Evolutionary conservation across 1,284 basidiomycete genomes (phyloP).

Genomic region (Ceraceosorus bombacis): DNA sequence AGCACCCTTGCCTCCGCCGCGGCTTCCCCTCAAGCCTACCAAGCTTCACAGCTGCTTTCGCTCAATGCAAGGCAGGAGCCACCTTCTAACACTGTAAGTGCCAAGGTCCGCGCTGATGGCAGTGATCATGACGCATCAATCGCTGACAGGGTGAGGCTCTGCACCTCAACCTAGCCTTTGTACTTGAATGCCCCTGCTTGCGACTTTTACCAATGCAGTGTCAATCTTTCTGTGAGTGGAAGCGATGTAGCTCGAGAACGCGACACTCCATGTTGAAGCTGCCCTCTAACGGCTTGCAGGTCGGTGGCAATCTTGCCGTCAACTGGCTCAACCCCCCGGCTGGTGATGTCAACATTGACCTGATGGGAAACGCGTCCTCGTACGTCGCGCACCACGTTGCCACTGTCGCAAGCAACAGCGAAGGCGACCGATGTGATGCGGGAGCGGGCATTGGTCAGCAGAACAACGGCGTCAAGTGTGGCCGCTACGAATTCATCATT

Average conservation of each 20-base stretch:
- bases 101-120: no score
- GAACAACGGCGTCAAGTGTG: slow-evolving; percentile 24
- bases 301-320: slow-evolving; percentile 22
- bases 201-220: slow-evolving; percentile 30
- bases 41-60: no score
- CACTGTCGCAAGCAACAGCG: slow-evolving; percentile 23
- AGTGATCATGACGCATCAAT: no score
- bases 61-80: no score
- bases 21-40: no score
- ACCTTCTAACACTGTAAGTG: no score
- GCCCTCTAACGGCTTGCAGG: slow-evolving; percentile 9
- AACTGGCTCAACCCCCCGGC: slow-evolving; percentile 34
- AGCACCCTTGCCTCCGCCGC: no score
- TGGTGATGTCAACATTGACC: slow-evolving; percentile 26
- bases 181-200: slow-evolving; percentile 29
- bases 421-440: slow-evolving; percentile 22
- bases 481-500: slow-evolving; percentile 27
- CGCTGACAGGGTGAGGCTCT: no score
- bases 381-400: slow-evolving; percentile 26
- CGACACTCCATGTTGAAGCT: neutral
- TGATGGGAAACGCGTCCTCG: slow-evolving; percentile 30
- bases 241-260: neutral
- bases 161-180: slow-evolving; percentile 5
- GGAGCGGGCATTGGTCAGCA: slow-evolving; percentile 22
- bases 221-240: slow-evolving; percentile 12